Percentiles rank a stretch among this genome's conserved stretches.
Evolutionary conservation across 768 basidiomycete species (phyloP).

Genomic region (Boletus edulis): DNA sequence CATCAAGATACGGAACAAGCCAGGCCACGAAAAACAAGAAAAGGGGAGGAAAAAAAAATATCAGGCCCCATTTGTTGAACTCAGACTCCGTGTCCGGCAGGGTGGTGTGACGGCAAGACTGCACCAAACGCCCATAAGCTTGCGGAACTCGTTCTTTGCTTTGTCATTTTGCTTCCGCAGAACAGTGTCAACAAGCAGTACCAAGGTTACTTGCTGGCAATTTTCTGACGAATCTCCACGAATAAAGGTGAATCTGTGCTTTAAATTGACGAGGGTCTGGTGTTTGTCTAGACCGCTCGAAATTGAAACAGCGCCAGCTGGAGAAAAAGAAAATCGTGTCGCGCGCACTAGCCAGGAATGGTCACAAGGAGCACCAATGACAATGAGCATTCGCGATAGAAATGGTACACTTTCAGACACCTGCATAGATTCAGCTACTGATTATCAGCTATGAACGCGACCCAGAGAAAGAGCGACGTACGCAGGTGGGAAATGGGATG

Average conservation of each 20-base stretch:
- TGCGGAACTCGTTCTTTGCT: slow-evolving; percentile 9
- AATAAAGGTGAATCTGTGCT: slow-evolving; percentile 2
- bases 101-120: slow-evolving; percentile 22
- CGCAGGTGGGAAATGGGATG: slow-evolving; percentile 1
- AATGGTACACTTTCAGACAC: neutral
- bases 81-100: slow-evolving; percentile 9
- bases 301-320: slow-evolving; percentile 11
- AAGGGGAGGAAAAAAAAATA: neutral
- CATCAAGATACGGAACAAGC: neutral
- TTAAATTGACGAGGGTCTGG: neutral
- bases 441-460: neutral
- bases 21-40: neutral
- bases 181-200: neutral
- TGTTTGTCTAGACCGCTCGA: slow-evolving; percentile 1
- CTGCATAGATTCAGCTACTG: neutral
- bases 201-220: neutral
- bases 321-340: neutral
- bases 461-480: neutral
- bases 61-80: slow-evolving; percentile 12
- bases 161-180: slow-evolving; percentile 14
- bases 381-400: no score
- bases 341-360: neutral
- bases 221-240: neutral
- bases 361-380: neutral
- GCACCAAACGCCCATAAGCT: slow-evolving; percentile 18